Conservation (phyloP, 2,329 filamentous ascomycete species). For the Orbilia brochopaga region DNA sequence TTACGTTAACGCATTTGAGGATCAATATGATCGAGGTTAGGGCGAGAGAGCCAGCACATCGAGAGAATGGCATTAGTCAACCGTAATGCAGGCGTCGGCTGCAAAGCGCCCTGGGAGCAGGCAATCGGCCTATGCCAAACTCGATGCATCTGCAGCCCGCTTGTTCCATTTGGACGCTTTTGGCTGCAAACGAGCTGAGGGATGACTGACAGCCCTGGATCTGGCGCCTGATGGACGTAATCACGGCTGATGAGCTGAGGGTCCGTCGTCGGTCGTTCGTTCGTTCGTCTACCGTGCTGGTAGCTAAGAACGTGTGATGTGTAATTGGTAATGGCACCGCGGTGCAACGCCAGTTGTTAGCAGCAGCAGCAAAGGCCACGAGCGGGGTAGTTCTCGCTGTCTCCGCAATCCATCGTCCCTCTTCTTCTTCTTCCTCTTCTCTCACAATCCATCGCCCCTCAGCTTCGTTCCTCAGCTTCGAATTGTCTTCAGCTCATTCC, state of each 20-base stretch:
- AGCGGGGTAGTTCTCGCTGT: constrained; percentile 6
- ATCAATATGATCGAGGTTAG: background rate
- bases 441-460: background rate
- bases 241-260: constrained; percentile 7
- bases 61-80: too few species aligned
- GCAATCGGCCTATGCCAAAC: constrained; percentile 5
- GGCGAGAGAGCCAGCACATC: background rate
- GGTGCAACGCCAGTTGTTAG: background rate
- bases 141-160: background rate
- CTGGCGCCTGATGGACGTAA: background rate
- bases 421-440: background rate
- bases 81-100: background rate
- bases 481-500: background rate
- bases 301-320: background rate
- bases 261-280: background rate
- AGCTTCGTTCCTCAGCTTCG: background rate
- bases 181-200: background rate
- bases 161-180: background rate
- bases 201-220: background rate
- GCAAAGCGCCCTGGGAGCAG: background rate
- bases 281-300: background rate
- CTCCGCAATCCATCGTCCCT: background rate
- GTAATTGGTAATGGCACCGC: background rate
- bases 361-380: background rate
- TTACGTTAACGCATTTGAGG: background rate